These are phyloP conservation scores for Bothriochloa decipiens DNA, from an alignment of 176 grass and related monocot genomes.

Conservation along the genomic window DNA sequence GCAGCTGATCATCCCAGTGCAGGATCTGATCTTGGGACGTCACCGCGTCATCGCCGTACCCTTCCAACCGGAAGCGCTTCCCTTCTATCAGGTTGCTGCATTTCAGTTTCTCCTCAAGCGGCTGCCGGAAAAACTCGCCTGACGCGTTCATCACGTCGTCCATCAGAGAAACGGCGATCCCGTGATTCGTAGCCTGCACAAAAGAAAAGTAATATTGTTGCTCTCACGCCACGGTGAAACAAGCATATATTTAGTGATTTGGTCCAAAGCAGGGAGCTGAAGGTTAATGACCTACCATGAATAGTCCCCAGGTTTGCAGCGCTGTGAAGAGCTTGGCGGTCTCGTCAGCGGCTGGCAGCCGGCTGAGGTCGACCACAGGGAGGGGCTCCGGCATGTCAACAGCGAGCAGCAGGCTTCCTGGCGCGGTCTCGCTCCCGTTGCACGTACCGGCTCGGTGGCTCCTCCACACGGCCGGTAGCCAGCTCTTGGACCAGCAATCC, in stretches of 20 bases:
- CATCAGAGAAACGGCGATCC: conserved; percentile 47
- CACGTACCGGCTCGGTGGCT: conserved; percentile 48
- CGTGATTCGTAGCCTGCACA: conserved; percentile 52
- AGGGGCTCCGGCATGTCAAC: conserved; percentile 27
- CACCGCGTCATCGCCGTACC: conserved; percentile 58
- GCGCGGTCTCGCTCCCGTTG: conserved; percentile 8
- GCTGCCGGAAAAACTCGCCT: conserved; percentile 45
- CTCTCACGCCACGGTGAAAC: not conserved
- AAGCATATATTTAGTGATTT: not conserved
- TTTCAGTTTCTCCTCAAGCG: conserved; percentile 48
- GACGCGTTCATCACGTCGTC: conserved; percentile 39
- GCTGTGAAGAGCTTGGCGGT: conserved; percentile 40
- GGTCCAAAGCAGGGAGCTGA: not conserved
- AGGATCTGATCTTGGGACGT: conserved; percentile 39
- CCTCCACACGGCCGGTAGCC: conserved; percentile 8
- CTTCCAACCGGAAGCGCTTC: conserved; percentile 52
- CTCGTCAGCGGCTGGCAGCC: conserved; percentile 14
- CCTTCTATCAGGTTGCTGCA: conserved; percentile 57
- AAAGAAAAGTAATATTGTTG: no score
- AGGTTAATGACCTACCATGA: conserved; percentile 5
- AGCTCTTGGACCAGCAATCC: conserved; percentile 44
- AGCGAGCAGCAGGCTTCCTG: not conserved
- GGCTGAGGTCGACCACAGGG: conserved; percentile 42
- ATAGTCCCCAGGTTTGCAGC: conserved; percentile 51
- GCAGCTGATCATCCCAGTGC: conserved; percentile 55